Base-by-base conservation (phyloP, 768 basidiomycete species). In the Coprinellus micaceus region DNA sequence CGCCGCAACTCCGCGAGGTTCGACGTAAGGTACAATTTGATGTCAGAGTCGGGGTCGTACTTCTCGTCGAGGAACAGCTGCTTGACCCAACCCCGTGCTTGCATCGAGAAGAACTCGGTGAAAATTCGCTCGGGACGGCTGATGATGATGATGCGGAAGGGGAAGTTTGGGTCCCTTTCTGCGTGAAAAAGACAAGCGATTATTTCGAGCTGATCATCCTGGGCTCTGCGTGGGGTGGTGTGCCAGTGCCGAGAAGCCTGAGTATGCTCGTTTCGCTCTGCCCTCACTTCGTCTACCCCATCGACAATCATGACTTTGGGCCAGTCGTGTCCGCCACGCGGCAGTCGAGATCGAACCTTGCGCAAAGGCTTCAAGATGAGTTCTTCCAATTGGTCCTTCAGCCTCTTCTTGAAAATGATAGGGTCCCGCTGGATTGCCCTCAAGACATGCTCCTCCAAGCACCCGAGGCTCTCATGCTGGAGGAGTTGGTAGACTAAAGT, bases 271-370 rank as follows among this genome's bases (percentile, higher is more conserved):
- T 33, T 21, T 1, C 52, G 22, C 7, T 29, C 29, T 6, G 41
- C 50, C 2, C 37, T 21, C 24, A 53, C 54, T 37, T 59, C 58
- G 26, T 59, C 58, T 3, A 59, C 40, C 3, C 58, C 58, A 22
- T 59, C 58, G 3, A 59, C 11, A 2, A 59, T 19, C n/a, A 59
- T 21, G 3, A 55, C n/a, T 9, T 47, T 33, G 33, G 33, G 33
- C 33, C 6, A 6, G 33, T 25, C 13, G 58, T 37, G 5, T 12
- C 12, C 6, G 12, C n/a, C n/a, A n/a, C n/a, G n/a, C n/a, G n/a
- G n/a, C n/a, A 4, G 30, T n/a, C 26, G 17, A 19, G 36, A 3
- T 3, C 13, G 7, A 6, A 33, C 7, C 33, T 13, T 1, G 1
- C 41, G 36, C 24, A 59, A 29, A 15, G 58, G 53, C 7, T 54